Evolutionary conservation across 495 filamentous ascomycete species (phyloP), one percentile per base, ranked within the genome.

Genomic region (Aspergillus hancockii): DNA sequence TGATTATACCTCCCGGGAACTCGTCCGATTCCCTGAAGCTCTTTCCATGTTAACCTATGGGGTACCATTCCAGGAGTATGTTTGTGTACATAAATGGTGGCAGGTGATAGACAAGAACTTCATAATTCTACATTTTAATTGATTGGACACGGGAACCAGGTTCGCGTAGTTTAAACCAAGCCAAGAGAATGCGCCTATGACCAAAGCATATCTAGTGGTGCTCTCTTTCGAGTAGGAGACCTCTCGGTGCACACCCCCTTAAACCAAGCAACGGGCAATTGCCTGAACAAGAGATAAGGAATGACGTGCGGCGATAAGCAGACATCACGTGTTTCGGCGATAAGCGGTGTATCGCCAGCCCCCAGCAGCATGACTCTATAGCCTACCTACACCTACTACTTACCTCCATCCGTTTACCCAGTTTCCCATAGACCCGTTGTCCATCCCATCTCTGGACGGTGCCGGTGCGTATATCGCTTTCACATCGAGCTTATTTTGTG

Each of bases 1-100:
- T 72, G 66, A 70, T 69, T 73, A 73, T 76, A 73, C 71, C 71
- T 65, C 63, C 55, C 59, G 63, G 62, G 55, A 67, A 65, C 61
- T 57, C 58, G 61, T 60, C 58, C 62, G 58, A 67, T 66, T 63
- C 65, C 63, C 64, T 49, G 59, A 57, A 59, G 22, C 16, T 55
- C 55, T 57, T 47, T 59, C 45, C 60, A 49, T 52, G 43, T 57
- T 49, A 21, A 18, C 22, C 22, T 31, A 30, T 32, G 43, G 54
- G 51, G 53, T 55, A 19, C 36, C 36, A 36, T 60, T 60, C 34
- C 21, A 28, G 31, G 28, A 47, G 32, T 62, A 52, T 57, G 46
- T 54, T 59, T 58, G 53, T 66, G 69, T 70, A 72, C 64, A 72
- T 72, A 71, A 52, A 57, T 51, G 47, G 50, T 53, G 54, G 32